A percentile compares a stretch with the other conserved stretches of the same genome.
Conservation (phyloP, 2,329 filamentous ascomycete genomes). For the Colletotrichum paranaense region DNA sequence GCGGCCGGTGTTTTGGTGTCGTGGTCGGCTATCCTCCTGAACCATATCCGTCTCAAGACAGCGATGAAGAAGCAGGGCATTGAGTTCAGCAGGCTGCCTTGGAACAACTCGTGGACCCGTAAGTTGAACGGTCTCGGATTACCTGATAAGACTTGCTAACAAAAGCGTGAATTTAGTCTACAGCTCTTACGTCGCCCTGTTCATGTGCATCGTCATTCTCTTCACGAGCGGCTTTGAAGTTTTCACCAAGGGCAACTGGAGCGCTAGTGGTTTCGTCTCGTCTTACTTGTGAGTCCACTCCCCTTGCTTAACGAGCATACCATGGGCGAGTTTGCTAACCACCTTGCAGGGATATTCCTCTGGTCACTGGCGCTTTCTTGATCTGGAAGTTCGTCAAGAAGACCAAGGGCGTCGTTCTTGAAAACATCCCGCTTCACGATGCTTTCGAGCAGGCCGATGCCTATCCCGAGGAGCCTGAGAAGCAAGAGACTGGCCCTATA, state of each 20-base stretch:
- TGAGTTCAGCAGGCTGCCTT: constrained; percentile 64
- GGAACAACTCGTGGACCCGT: constrained; percentile 73
- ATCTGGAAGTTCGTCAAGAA: constrained; percentile 76
- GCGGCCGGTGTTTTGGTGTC: constrained; percentile 63
- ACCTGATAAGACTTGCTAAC: background rate
- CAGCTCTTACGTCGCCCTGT: constrained; percentile 69
- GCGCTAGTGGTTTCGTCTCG: constrained; percentile 68
- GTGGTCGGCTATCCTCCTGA: constrained; percentile 65
- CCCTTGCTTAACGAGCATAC: background rate
- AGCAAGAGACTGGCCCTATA: constrained; percentile 42
- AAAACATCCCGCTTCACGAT: constrained; percentile 62
- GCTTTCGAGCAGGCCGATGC: constrained; percentile 61
- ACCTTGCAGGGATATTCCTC: constrained; percentile 64
- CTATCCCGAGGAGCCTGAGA: constrained; percentile 43
- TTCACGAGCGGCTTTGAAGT: constrained; percentile 77
- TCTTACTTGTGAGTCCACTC: constrained; percentile 70
- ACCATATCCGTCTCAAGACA: constrained; percentile 69
- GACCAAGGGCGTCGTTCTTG: constrained; percentile 64
- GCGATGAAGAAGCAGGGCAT: constrained; percentile 57
- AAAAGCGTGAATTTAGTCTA: constrained; percentile 55
- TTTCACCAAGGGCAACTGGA: constrained; percentile 72
- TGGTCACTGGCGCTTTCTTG: constrained; percentile 66
- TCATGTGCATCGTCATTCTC: constrained; percentile 72
- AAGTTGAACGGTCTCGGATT: constrained; percentile 42
- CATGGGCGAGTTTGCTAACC: constrained; percentile 32